Evolutionary conservation across 352 stramenopile genomes (phyloP).

Genomic region (Phytophthora pinifolia): DNA sequence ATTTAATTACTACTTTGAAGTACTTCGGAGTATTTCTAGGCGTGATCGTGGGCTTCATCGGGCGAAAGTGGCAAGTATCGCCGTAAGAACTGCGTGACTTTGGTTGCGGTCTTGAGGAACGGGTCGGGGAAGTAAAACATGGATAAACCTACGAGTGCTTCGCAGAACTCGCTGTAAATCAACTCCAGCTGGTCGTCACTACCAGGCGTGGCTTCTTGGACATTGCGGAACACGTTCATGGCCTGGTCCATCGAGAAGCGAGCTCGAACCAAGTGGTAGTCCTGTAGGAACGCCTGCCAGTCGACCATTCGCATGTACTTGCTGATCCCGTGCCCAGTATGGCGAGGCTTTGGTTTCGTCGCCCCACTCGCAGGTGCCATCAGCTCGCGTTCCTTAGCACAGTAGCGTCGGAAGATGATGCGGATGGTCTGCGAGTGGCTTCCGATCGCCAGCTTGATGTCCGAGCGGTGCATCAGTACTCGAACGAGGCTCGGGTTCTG

Average conservation of each 20-base stretch:
- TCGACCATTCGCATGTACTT: slow-evolving; percentile 72
- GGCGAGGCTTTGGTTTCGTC: slow-evolving; percentile 18
- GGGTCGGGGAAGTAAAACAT: slow-evolving; percentile 64
- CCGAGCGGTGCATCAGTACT: slow-evolving; percentile 48
- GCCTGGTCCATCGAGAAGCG: slow-evolving; percentile 63
- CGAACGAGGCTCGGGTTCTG: slow-evolving; percentile 61
- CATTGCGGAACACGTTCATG: slow-evolving; percentile 60
- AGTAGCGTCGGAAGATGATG: slow-evolving; percentile 77
- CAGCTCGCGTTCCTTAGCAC: slow-evolving; percentile 58
- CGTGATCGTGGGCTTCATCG: slow-evolving; percentile 52
- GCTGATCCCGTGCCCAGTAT: slow-evolving; percentile 40
- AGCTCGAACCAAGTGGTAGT: slow-evolving; percentile 65
- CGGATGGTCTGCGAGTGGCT: slow-evolving; percentile 60
- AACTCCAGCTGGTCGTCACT: slow-evolving; percentile 55
- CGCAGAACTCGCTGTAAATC: slow-evolving; percentile 76
- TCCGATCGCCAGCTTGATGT: slow-evolving; percentile 55
- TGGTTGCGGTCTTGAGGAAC: slow-evolving; percentile 54
- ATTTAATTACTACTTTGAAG: too few species aligned
- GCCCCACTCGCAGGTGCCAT: slow-evolving; percentile 18
- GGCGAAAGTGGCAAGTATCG: slow-evolving; percentile 65
- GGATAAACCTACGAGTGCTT: slow-evolving; percentile 58
- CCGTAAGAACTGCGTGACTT: slow-evolving; percentile 71
- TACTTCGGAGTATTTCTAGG: too few species aligned
- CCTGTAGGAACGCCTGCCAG: slow-evolving; percentile 69
- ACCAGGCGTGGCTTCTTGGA: slow-evolving; percentile 47